Base-by-base conservation (phyloP, 2,329 filamentous ascomycete genomes). In the Chaetomiaceae sp. region DNA sequence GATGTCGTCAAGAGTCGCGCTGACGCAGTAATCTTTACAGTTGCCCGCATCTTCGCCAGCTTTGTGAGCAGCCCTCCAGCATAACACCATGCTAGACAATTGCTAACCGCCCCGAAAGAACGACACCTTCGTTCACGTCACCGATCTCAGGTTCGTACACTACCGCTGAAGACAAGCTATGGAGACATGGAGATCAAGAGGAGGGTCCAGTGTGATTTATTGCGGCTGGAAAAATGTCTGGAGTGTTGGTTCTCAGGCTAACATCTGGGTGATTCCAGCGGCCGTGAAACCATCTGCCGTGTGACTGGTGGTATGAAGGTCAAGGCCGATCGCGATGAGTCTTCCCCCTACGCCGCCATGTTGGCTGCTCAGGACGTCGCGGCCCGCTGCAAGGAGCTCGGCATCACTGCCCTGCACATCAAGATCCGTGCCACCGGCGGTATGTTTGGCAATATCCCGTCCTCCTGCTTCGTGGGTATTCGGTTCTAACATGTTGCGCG, bases 221-320 rank as follows among this genome's bases (percentile, higher is more conserved):
- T 45, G 32, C 32, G 27, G 32, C 22, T 24, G 40, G 14, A 34
- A 29, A 29, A 18, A 46, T 19, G 10, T 18, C 40, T 50, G 38
- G 43, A 50, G 41, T 37, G 47, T 18, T 48, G 50, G 52, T 50
- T 53, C 47, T 38, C 47, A 75, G 73, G 75, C 80, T 84, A 75
- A 84, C 75, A 68, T 67, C 71, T 79, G 76, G 75, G 75, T 81
- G 76, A 80, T 81, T 79, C 71, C 78, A 94, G 88, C 77, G 93
- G 93, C 78, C 93, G 93, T 76, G 93, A 98, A 86, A 98, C 94
- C 77, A 96, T 98, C 79, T 88, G 83, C 83, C 90, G 93, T 88
- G 91, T 98, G 63, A 98, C 94, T 66, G 93, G 94, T 79, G 94
- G 94, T 70, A 98, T 98, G 93, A 98, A 98, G 83, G 93, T 98